Conservation (phyloP, 2,329 filamentous ascomycete genomes). For the Xylaria multiplex region DNA sequence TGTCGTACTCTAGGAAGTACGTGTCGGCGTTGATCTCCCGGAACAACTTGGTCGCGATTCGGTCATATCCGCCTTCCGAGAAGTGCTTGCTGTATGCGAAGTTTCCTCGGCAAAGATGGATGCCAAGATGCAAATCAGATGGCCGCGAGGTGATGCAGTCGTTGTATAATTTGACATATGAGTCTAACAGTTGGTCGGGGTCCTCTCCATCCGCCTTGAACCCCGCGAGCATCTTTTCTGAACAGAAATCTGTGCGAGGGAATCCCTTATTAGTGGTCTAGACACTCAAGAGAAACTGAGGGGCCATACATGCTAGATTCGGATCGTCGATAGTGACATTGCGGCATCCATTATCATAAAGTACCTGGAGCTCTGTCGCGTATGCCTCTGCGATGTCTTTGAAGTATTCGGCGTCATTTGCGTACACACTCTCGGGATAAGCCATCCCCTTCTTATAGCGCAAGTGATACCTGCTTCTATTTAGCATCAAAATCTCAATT, state of each 20-base stretch:
- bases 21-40: constrained; percentile 70
- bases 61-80: constrained; percentile 73
- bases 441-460: constrained; percentile 65
- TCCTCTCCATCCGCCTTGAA: constrained; percentile 77
- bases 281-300: background rate
- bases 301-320: constrained; percentile 69
- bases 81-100: constrained; percentile 74
- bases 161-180: constrained; percentile 82
- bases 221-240: constrained; percentile 76
- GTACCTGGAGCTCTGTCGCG: constrained; percentile 62
- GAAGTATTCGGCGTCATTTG: constrained; percentile 70
- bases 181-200: constrained; percentile 74
- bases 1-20: constrained; percentile 77
- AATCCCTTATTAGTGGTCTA: constrained; percentile 8
- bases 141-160: constrained; percentile 72
- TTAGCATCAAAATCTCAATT: constrained; percentile 20
- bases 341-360: constrained; percentile 70
- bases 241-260: constrained; percentile 72
- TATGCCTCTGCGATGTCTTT: constrained; percentile 72
- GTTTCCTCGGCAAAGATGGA: constrained; percentile 78
- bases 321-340: constrained; percentile 76
- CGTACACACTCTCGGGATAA: constrained; percentile 67
- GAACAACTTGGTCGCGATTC: constrained; percentile 74
- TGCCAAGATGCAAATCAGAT: constrained; percentile 77
- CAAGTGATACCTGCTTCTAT: constrained; percentile 58